Base-by-base conservation (phyloP, 2,329 filamentous ascomycete genomes). In the Trichoderma simmonsii region DNA sequence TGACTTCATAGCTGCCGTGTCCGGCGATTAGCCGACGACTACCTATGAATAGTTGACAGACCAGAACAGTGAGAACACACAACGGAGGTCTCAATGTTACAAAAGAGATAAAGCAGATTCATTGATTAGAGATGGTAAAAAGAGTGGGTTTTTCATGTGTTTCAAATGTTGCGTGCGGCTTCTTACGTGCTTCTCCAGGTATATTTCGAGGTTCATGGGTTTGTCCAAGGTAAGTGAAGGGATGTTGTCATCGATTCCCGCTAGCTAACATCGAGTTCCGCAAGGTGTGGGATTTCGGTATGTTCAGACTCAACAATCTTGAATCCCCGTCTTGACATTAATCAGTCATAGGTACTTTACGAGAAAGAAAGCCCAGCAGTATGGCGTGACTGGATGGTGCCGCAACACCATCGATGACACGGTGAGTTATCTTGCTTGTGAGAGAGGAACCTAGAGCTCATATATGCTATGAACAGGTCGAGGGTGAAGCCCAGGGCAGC, bases 401-500 rank as follows among this genome's bases (percentile, higher is more conserved):
- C 82, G 86, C 43, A 91, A 91, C 77, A 88, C 87, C 0, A 76
- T 82, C 1, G 84, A 87, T 72, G 85, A 86, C 74, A 89, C 89
- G 81, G 89, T 86, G 75, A 56, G 75, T 36, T 3, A 2, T 9
- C 21, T 2, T 21, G 15, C 1, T 12, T 4, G 14, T 21, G 11
- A 4, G 14, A 14, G 18, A 51, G 34, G 21, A 5, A 12, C 9
- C 1, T 12, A 51, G 11, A 24, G 28, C 30, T 64, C 24, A 70
- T 14, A 11, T 30, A 34, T n/a, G 32, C 18, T 12, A 14, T 28
- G 67, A 81, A 77, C 61, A 97, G 93, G 95, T 98, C 61, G 90
- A 93, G 78, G 95, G 95, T 30, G 95, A 98, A 82, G 94, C 91
- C 6, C 95, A 98, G 80, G 95, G 94, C 34, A 85, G 88, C 2